phyloP scores from a whole-genome alignment of 371 early-diverging fungal species.

The Rhizopus arrhizus region DNA sequence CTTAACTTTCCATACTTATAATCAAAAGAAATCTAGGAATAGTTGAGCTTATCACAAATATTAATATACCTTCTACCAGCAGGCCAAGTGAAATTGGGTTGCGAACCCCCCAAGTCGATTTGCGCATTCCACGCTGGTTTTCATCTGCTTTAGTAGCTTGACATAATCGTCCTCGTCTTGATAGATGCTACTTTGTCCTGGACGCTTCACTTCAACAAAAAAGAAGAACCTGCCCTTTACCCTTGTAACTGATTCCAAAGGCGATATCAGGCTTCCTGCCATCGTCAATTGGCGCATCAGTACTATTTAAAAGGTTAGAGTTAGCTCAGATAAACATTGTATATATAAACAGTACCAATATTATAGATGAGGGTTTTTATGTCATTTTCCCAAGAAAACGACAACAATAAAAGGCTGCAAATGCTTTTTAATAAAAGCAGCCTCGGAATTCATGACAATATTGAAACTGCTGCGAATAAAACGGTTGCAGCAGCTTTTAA shows the following conservation, averaged over 20 bases:
- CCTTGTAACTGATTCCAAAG: not conserved
- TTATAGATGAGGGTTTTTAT: not conserved
- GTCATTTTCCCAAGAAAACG: not conserved
- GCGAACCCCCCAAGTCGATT: conserved; percentile 5
- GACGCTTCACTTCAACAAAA: conserved; percentile 13
- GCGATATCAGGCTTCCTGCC: not conserved
- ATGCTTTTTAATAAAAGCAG: conserved; percentile 4
- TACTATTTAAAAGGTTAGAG: not conserved
- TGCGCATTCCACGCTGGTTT: conserved; percentile 5
- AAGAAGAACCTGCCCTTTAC: not conserved
- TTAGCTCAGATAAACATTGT: conserved; percentile 1
- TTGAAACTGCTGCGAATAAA: not conserved
- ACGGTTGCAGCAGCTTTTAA: not conserved
- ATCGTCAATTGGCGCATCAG: not conserved
- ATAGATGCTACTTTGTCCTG: not conserved
- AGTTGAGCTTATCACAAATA: not conserved
- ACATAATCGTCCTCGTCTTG: conserved; percentile 10
- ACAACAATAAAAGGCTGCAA: not conserved
- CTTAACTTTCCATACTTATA: too few relatives aligned
- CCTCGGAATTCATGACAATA: not conserved
- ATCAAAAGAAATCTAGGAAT: too few relatives aligned
- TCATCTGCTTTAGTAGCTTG: conserved; percentile 6
- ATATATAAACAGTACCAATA: not conserved
- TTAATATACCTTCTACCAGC: conserved; percentile 8
- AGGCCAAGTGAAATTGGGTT: conserved; percentile 2